These are phyloP conservation scores for Amoebophrya sp. DNA, from an alignment of 169 alveolate genomes.

Conservation along the genomic window DNA sequence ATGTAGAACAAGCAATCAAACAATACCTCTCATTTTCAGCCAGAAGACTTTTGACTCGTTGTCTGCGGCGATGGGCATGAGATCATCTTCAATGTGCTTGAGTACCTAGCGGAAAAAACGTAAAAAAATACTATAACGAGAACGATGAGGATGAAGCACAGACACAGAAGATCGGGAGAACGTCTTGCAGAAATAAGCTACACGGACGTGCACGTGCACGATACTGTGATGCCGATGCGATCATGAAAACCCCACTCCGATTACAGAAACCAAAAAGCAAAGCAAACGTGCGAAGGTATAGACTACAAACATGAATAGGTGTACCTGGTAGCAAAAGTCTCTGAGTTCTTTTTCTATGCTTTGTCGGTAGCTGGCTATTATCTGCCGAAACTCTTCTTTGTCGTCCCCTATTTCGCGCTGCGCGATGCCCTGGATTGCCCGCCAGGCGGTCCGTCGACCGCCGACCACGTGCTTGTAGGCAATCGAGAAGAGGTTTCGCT, in stretches of 20 bases:
- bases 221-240: no score
- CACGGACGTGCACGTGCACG: no score
- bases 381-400: background rate
- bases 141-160: no score
- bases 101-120: background rate
- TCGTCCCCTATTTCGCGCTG: constrained; percentile 10
- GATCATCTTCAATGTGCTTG: background rate
- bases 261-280: no score
- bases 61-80: background rate
- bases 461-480: background rate
- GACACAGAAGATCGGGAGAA: no score
- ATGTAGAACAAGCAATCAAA: no score
- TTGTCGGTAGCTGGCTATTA: background rate
- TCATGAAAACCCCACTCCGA: no score
- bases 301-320: no score
- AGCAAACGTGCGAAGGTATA: no score
- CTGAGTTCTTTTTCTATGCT: background rate
- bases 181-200: no score
- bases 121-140: no score
- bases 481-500: background rate
- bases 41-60: constrained; percentile 35
- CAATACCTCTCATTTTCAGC: constrained; percentile 27
- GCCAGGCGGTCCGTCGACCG: background rate
- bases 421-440: background rate
- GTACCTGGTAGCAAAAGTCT: background rate